Evolutionary conservation across 1,284 basidiomycete genomes (phyloP).

Genomic region (Calocybe gambosa): DNA sequence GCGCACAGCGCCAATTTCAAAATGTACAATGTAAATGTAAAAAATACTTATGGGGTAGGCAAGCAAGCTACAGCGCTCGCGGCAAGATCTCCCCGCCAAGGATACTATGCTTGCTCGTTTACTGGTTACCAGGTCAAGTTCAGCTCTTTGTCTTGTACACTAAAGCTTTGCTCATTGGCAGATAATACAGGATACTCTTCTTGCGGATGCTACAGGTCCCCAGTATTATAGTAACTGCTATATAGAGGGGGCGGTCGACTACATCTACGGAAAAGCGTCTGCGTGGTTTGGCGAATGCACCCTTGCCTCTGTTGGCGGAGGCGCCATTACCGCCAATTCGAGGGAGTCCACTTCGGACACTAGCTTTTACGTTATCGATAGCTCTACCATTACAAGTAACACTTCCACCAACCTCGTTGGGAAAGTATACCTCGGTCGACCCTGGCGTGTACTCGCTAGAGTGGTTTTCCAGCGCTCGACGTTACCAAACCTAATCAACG

Average conservation of each 20-base stretch:
- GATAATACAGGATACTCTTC: constrained; percentile 11
- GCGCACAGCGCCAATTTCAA: constrained; percentile 16
- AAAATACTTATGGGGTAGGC: constrained; percentile 22
- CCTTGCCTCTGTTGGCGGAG: constrained; percentile 20
- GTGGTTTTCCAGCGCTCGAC: constrained; percentile 21
- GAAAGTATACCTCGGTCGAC: constrained; percentile 21
- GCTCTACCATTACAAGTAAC: constrained; percentile 18
- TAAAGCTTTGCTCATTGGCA: neutral
- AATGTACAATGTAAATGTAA: constrained; percentile 23
- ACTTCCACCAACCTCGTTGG: constrained; percentile 16
- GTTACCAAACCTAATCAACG: constrained; percentile 18
- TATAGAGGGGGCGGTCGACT: constrained; percentile 24
- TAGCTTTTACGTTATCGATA: constrained; percentile 22
- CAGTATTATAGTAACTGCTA: constrained; percentile 21
- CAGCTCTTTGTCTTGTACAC: neutral
- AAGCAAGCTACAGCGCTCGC: constrained; percentile 22
- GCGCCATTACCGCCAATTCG: constrained; percentile 25
- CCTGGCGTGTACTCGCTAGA: constrained; percentile 21
- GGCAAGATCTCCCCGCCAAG: constrained; percentile 19
- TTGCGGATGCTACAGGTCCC: constrained; percentile 11
- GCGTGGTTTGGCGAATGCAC: constrained; percentile 26
- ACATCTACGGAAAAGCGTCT: constrained; percentile 22
- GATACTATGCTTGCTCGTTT: constrained; percentile 20
- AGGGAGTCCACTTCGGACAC: constrained; percentile 15
- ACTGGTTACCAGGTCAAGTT: constrained; percentile 16